Conservation (phyloP, 768 basidiomycete species). For the Serendipita sp. region DNA sequence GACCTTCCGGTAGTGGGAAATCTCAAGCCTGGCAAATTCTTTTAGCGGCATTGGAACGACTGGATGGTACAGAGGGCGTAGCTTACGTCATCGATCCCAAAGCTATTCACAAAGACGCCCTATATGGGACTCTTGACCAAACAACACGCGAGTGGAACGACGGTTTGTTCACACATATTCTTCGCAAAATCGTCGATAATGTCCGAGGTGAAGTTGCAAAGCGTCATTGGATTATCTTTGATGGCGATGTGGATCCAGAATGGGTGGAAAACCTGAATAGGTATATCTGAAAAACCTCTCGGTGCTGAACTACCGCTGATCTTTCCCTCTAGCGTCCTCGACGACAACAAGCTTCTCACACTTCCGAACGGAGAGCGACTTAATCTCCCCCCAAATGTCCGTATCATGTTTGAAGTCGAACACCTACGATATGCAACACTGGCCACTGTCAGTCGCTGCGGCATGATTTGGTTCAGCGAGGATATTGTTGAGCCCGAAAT, state of each 20-base stretch:
- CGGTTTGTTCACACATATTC: slow-evolving; percentile 91
- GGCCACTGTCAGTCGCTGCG: slow-evolving; percentile 98
- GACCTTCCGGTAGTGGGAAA: slow-evolving; percentile 91
- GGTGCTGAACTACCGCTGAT: neutral
- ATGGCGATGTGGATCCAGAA: slow-evolving; percentile 98
- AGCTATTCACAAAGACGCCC: slow-evolving; percentile 94
- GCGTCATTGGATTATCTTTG: slow-evolving; percentile 98
- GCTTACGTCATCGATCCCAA: slow-evolving; percentile 97
- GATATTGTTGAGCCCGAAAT: slow-evolving; percentile 82
- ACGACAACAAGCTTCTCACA: slow-evolving; percentile 72
- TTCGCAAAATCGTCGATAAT: slow-evolving; percentile 96
- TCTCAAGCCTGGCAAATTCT: slow-evolving; percentile 95
- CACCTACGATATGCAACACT: slow-evolving; percentile 92
- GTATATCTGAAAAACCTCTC: slow-evolving; percentile 25
- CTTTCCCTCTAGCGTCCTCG: slow-evolving; percentile 55
- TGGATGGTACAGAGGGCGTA: slow-evolving; percentile 85
- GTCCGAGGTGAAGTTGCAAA: slow-evolving; percentile 94
- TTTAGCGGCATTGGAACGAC: slow-evolving; percentile 70
- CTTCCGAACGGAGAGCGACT: slow-evolving; percentile 96
- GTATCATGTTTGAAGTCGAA: slow-evolving; percentile 99
- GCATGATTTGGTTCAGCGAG: slow-evolving; percentile 99
- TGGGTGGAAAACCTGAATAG: slow-evolving; percentile 99
- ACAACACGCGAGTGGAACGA: slow-evolving; percentile 99
- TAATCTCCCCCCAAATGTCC: slow-evolving; percentile 88
- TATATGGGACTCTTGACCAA: slow-evolving; percentile 91